Base-by-base conservation (phyloP, 2,329 filamentous ascomycete species). In the Colletotrichum sp. region DNA sequence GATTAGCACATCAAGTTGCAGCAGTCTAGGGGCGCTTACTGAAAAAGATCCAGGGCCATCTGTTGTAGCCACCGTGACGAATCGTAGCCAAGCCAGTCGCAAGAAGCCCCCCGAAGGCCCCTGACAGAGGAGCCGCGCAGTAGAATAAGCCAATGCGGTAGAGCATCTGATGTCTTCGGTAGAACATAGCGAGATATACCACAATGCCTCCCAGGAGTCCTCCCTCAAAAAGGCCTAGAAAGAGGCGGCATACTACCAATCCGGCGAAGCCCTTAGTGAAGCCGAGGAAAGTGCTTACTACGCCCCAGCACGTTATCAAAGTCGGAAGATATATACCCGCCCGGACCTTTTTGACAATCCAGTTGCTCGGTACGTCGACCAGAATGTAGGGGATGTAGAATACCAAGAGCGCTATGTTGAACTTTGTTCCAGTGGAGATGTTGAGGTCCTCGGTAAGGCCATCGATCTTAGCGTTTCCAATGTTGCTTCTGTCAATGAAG, bases 321-420 rank as follows among this genome's bases (percentile, higher is more conserved):
- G 88, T 82, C 1, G 92, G 91, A 52, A 94, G 87, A 78, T 94
- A 94, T 60, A 93, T 83, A 60, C 90, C 91, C 0, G 93, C 93
- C 6, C 90, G 87, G 77, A 93, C 84, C 4, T 87, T 87, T 81
- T 94, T 94, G 68, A 94, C 87, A 58, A 94, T 83, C 68, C 93
- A 84, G 79, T 94, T 94, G 32, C 92, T 93, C 43, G 92, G 81
- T 0, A 89, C 88, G 79, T 94, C 92, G 75, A 93, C 93, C n/a
- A 93, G 84, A 2, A 92, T 86, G 80, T 95, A 95, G 3, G 91
- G 88, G 58, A 94, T 88, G 85, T 94, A 95, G 84, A 95, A 94
- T 75, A 94, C 88, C 15, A 82, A 80, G 10, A 91, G 85, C 12
- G 89, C 86, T 7, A 91, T 84, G 81, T 94, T 94, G 83, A 93